Evolutionary conservation across 257 asterid genomes (phyloP).

Genomic region (Lycium barbarum): DNA sequence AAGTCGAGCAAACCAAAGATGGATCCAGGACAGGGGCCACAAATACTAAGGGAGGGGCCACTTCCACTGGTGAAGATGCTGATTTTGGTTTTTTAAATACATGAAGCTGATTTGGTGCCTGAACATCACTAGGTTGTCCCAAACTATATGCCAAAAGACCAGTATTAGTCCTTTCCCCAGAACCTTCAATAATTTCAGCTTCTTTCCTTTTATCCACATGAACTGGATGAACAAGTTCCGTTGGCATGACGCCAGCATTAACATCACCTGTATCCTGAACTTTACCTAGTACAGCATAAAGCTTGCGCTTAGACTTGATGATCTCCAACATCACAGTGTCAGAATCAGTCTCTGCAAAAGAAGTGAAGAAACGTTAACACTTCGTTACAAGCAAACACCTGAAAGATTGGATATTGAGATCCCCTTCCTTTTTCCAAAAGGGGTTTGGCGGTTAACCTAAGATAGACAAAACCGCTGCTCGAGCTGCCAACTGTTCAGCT

Average conservation of each 20-base stretch:
- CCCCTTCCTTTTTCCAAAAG: slow-evolving; percentile 14
- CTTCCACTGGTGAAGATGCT: slow-evolving; percentile 27
- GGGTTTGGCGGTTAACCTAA: slow-evolving; percentile 46
- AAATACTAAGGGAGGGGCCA: slow-evolving; percentile 42
- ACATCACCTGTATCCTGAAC: slow-evolving; percentile 31
- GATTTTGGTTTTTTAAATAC: slow-evolving; percentile 43
- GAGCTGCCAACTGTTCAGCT: slow-evolving; percentile 77
- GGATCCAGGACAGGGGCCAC: slow-evolving; percentile 49
- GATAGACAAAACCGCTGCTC: slow-evolving; percentile 58
- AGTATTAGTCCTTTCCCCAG: slow-evolving; percentile 21
- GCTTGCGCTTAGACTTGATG: slow-evolving; percentile 54
- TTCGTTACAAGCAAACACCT: neutral
- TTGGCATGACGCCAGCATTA: slow-evolving; percentile 30
- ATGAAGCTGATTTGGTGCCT: slow-evolving; percentile 37
- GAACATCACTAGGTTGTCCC: slow-evolving; percentile 31
- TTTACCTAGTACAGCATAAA: slow-evolving; percentile 44
- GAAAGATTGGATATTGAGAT: slow-evolving; percentile 11
- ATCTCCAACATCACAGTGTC: slow-evolving; percentile 44
- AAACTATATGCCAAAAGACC: slow-evolving; percentile 25
- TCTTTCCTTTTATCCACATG: slow-evolving; percentile 42
- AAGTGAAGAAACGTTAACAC: neutral
- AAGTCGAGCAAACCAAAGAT: slow-evolving; percentile 17
- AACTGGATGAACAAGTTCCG: neutral
- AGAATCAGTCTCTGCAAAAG: slow-evolving; percentile 51
- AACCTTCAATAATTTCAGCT: slow-evolving; percentile 28